Evolutionary conservation across 176 grass and related monocot genomes (phyloP), one percentile per base, ranked within the genome.

Genomic region (Saccharum officinarum): DNA sequence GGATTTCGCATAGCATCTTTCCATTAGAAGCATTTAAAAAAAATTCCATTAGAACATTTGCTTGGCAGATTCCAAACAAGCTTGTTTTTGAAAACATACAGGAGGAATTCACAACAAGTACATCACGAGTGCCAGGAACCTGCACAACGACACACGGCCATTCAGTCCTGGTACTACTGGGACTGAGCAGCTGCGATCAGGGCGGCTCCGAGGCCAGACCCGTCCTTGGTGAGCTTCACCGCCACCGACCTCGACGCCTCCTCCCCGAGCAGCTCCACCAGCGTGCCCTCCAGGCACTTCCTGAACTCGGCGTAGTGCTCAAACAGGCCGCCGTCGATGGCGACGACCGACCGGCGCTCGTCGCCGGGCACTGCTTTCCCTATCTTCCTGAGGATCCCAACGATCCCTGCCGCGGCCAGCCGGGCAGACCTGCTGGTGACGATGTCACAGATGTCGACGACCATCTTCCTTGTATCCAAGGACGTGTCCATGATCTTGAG

Each of bases 181-280:
- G 93, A 92, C 49, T 95, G 87, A 62, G 93, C 82, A 67, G 96
- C 96, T 8, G 89, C 96, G 34, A 98, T 87, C 13, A 95, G 81
- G 20, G 96, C 96, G 22, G 93, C 96, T n/a, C 96, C 96, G 9
- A 93, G 50, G 18, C 96, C 96, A 3, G 93, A 98, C 39, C 96
- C 96, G 25, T 98, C 96, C 39, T 92, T 91, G 3, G 89, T 79
- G 54, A 88, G 88, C 77, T 79, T 92, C 20, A 98, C 85, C 1
- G 30, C 25, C 65, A 95, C 45, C 12, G 77, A 86, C 63, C 62
- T 72, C 0, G 85, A 87, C 17, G 86, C 80, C 55, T 92, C 92
- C 84, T 93, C 86, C 2, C 96, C 91, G 39, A 95, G 87, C 67
- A 98, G 40, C 80, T 95, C 96, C 5, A 26, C 71, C 59, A 98